Percentiles rank a stretch among this genome's conserved stretches.
phyloP scores from a whole-genome alignment of 768 basidiomycete genomes.

The Rhodosporidiobolus odoratus region DNA sequence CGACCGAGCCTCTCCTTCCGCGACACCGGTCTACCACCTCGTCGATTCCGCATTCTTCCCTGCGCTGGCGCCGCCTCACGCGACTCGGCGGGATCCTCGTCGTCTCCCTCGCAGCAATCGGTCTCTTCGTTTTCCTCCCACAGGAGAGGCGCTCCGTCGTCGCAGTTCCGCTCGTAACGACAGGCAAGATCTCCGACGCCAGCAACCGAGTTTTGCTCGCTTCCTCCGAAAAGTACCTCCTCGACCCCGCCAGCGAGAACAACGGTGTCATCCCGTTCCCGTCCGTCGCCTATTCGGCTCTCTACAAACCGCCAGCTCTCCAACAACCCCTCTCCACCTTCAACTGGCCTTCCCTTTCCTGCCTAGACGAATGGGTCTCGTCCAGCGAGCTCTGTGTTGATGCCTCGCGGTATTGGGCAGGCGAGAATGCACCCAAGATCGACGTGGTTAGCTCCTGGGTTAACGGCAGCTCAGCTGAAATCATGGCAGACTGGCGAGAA shows the following conservation, averaged over 20 bases:
- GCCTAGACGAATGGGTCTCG: constrained; percentile 12
- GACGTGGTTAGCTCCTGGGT: constrained; percentile 40
- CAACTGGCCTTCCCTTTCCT: not conserved
- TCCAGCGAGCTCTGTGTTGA: constrained; percentile 25
- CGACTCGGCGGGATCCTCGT: not conserved
- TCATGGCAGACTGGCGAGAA: constrained; percentile 20
- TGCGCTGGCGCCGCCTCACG: not conserved
- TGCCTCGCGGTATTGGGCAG: not conserved
- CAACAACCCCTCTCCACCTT: not conserved
- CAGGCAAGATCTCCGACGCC: no score
- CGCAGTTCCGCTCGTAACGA: not conserved
- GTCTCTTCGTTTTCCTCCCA: not conserved
- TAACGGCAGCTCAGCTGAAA: constrained; percentile 38
- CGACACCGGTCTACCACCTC: not conserved
- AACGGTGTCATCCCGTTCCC: constrained; percentile 28
- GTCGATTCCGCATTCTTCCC: not conserved
- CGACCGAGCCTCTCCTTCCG: constrained; percentile 2
- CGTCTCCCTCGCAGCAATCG: not conserved
- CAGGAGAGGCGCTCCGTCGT: no score
- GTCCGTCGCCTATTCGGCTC: not conserved
- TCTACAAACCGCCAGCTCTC: not conserved
- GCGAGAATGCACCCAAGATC: constrained; percentile 2
- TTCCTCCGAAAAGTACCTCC: not conserved
- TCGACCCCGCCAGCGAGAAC: not conserved
- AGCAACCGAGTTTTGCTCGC: not conserved